These are phyloP conservation scores for Zygosaccharomyces lentus DNA, from an alignment of 805 yeast species.

Conservation along the genomic window DNA sequence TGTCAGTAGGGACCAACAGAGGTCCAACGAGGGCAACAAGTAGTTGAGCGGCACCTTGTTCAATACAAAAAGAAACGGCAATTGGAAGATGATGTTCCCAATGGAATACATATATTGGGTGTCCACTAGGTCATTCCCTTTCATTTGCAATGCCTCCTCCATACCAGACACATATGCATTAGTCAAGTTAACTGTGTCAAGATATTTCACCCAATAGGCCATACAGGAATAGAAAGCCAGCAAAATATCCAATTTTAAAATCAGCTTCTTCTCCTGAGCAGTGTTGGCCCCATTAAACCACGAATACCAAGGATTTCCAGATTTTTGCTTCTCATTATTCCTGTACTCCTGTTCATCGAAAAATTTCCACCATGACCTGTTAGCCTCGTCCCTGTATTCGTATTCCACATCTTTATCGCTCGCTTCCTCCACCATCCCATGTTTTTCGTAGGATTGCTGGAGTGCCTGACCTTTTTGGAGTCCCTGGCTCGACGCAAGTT, in stretches of 20 bases:
- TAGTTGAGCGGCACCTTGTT: slow-evolving; percentile 51
- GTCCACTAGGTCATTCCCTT: slow-evolving; percentile 59
- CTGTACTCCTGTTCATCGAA: slow-evolving; percentile 64
- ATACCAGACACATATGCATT: slow-evolving; percentile 67
- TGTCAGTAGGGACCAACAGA: slow-evolving; percentile 60
- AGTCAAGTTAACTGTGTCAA: slow-evolving; percentile 56
- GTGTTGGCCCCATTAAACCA: slow-evolving; percentile 53
- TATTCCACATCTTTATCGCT: slow-evolving; percentile 3
- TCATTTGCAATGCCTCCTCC: slow-evolving; percentile 50
- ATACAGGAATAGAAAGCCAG: slow-evolving; percentile 51
- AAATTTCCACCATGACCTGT: slow-evolving; percentile 51
- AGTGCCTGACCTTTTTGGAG: neutral
- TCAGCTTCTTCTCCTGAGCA: slow-evolving; percentile 39
- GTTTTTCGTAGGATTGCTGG: slow-evolving; percentile 1
- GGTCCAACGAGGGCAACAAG: slow-evolving; percentile 44
- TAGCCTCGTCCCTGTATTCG: slow-evolving; percentile 51
- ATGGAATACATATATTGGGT: slow-evolving; percentile 55
- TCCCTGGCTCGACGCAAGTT: neutral
- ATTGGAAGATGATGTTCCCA: slow-evolving; percentile 56
- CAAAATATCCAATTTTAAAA: slow-evolving; percentile 48
- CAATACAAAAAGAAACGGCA: slow-evolving; percentile 57
- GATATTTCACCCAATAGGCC: slow-evolving; percentile 63
- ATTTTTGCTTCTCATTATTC: slow-evolving; percentile 34
- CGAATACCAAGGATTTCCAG: slow-evolving; percentile 42
- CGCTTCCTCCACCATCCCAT: slow-evolving; percentile 3